Percentiles rank a stretch among this genome's conserved stretches.
phyloP scores from a whole-genome alignment of 768 basidiomycete species.

The Hypsizygus marmoreus region DNA sequence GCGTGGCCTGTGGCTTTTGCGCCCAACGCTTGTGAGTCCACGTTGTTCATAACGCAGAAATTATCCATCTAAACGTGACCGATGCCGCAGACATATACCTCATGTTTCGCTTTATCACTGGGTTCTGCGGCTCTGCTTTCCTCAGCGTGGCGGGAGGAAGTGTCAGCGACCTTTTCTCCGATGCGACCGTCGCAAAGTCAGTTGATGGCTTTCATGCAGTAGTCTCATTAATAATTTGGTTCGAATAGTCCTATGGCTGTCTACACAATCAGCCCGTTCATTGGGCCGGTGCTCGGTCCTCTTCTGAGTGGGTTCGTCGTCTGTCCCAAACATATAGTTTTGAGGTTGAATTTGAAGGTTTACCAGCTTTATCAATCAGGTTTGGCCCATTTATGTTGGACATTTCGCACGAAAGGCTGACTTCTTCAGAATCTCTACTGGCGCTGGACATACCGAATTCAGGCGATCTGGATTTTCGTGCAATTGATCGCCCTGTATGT shows the following conservation, averaged over 20 bases:
- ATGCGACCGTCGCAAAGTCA: constrained; percentile 60
- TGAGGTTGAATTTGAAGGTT: neutral
- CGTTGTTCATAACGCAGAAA: neutral
- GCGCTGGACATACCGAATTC: constrained; percentile 79
- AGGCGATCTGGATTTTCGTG: constrained; percentile 67
- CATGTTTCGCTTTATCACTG: constrained; percentile 56
- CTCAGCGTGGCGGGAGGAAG: constrained; percentile 60
- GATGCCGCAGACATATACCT: constrained; percentile 54
- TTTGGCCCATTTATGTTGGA: constrained; percentile 20
- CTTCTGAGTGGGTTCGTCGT: constrained; percentile 55
- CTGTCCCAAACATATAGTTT: neutral
- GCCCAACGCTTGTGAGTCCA: constrained; percentile 55
- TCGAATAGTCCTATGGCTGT: constrained; percentile 48
- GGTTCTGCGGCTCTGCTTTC: constrained; percentile 57
- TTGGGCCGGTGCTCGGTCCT: constrained; percentile 56
- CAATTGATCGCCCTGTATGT: constrained; percentile 53
- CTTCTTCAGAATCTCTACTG: constrained; percentile 51
- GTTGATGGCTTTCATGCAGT: constrained; percentile 20
- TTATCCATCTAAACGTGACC: neutral
- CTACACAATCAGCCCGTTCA: constrained; percentile 56
- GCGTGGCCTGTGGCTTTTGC: constrained; percentile 77
- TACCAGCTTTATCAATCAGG: constrained; percentile 68
- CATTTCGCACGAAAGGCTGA: neutral
- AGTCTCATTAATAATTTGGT: neutral
- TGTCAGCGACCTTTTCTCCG: constrained; percentile 56